Evolutionary conservation across 371 early-diverging fungal genomes (phyloP), one percentile per base, ranked within the genome.

Genomic region (Syncephalis plumigaleata): DNA sequence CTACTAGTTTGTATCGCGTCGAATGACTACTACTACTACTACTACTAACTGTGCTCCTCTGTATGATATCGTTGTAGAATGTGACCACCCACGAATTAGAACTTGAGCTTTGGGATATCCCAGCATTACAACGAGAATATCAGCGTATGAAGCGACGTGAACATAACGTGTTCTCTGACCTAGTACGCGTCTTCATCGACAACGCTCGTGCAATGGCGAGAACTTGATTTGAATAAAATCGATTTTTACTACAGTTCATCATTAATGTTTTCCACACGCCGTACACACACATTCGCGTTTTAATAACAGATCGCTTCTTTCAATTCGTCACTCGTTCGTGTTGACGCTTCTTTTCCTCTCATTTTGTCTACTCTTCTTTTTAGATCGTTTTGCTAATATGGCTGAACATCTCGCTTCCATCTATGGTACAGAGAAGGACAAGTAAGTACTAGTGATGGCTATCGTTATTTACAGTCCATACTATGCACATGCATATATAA

Each of bases 351-450:
- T 31, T 11, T 31, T 31, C 11, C 31, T 31, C 31, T 31, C 11
- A 7, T 11, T 31, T 31, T 31, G 7, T 31, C 11, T 31, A 4
- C 11, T 31, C 31, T 11, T 7, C 11, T 31, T 31, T 7, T 31
- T 31, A 7, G 31, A 7, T 31, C 11, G 11, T 7, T 31, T 31
- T 31, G 11, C 11, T 31, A 40, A 5, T n/a, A 84, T 83, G 81
- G 85, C 81, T 64, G 85, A 87, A 58, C 81, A 88, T 58, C 68
- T 91, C 39, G 89, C 92, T n/a, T 76, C 77, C 55, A 88, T 89
- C 52, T 89, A 87, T 59, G 92, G 92, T 47, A 91, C 90, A 36
- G 92, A 91, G 62, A 88, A 88, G 64, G 92, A 88, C 79, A 87
- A 87, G 83, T 84, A 70, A 60, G 73, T 61, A 17, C 0, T 39